Evolutionary conservation across 352 stramenopile genomes (phyloP), one percentile per base, ranked within the genome.

Genomic region (Pilasporangium apinafurcum): DNA sequence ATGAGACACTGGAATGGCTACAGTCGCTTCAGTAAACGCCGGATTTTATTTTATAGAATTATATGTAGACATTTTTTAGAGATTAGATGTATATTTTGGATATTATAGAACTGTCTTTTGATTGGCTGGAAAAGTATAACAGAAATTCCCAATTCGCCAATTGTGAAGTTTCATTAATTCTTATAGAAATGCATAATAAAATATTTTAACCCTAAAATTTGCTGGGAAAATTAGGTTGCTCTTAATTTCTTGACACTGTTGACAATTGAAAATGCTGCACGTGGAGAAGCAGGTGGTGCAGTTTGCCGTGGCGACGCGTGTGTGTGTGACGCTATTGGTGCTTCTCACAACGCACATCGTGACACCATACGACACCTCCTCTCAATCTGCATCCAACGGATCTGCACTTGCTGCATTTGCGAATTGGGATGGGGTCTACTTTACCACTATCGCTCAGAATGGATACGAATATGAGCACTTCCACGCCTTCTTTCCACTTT

Each of bases 371-470:
- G 77, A 92, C 48, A 85, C 75, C 16, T 92, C 80, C 21, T 55
- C 64, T 3, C 70, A 65, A 12, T 51, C 57, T 20, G 33, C 53
- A 2, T 37, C 35, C 14, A 34, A 22, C 8, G 28, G 24, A 10
- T 66, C 57, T 5, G 36, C 56, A 6, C 57, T 89, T 38, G 48
- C 62, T 14, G 40, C 56, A 16, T 64, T 92, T 27, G 73, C 61
- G 31, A 87, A 87, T 50, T 96, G 85, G 85, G 85, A 95, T 58
- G 85, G 76, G 41, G 83, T 90, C 39, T 94, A 83, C 57, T 94
- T 76, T 44, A 47, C 65, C 12, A 61, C 72, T 53, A 93, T 96
- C 35, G 85, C 81, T 4, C 42, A 44, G 13, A 27, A 57, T 22
- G 85, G 85, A 42, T 96, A 96, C 72, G 63, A 70, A 40, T 92